Conservation (phyloP, 495 filamentous ascomycete species). For the Annulohypoxylon maeteangense region DNA sequence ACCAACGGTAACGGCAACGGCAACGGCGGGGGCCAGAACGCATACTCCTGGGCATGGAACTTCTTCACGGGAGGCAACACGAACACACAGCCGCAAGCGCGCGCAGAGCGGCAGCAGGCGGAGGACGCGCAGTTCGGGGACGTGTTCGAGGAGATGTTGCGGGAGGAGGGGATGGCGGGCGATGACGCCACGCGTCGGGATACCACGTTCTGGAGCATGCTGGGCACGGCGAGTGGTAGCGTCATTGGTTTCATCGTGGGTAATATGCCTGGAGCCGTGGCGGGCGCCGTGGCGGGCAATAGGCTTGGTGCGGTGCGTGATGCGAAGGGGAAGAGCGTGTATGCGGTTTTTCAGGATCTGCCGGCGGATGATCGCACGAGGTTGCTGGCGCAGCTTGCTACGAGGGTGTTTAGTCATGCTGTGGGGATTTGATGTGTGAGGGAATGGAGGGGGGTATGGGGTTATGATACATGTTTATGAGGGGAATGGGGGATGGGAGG, state of each 20-base stretch:
- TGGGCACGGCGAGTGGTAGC: conserved; percentile 88
- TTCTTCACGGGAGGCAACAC: conserved; percentile 55
- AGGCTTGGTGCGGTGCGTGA: conserved; percentile 87
- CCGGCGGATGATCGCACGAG: conserved; percentile 81
- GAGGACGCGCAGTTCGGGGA: conserved; percentile 84
- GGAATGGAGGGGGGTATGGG: not conserved
- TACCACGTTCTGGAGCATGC: conserved; percentile 80
- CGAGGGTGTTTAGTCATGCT: conserved; percentile 73
- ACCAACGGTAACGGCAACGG: conserved; percentile 50
- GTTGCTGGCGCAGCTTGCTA: conserved; percentile 78
- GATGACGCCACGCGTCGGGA: conserved; percentile 56
- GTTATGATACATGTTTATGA: not conserved
- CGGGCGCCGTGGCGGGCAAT: conserved; percentile 93
- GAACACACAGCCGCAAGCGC: conserved; percentile 26
- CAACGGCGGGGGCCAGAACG: conserved; percentile 26
- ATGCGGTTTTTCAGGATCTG: conserved; percentile 86
- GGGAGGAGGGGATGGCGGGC: conserved; percentile 87
- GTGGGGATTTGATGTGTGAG: conserved; percentile 50
- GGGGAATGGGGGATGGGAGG: not conserved
- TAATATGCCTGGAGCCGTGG: conserved; percentile 87
- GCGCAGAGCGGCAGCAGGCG: conserved; percentile 51
- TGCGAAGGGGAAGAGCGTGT: conserved; percentile 93
- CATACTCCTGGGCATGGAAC: conserved; percentile 63
- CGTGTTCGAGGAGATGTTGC: conserved; percentile 98
- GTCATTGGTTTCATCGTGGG: conserved; percentile 95